Evolutionary conservation across 768 basidiomycete species (phyloP).

Genomic region (Hypsizygus marmoreus): DNA sequence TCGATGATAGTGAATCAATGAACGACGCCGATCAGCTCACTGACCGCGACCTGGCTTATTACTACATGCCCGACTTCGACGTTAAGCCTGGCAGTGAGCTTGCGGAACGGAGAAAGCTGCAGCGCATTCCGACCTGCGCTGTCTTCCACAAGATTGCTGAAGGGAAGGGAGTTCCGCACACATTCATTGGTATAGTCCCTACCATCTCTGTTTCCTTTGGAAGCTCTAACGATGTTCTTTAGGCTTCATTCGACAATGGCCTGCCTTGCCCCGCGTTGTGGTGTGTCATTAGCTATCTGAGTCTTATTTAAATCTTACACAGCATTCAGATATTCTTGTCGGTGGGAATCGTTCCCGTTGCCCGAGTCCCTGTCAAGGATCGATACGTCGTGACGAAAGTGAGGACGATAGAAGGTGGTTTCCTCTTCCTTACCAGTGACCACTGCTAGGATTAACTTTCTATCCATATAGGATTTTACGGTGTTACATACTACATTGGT

Average conservation of each 20-base stretch:
- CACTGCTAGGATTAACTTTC: neutral
- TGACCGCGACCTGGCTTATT: conserved; percentile 4
- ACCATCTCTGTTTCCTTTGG: neutral
- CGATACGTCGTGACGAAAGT: conserved; percentile 62
- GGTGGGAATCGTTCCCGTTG: conserved; percentile 50
- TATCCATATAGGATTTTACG: conserved; percentile 52
- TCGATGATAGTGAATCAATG: conserved; percentile 12
- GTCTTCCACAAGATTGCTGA: conserved; percentile 58
- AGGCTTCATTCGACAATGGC: conserved; percentile 68
- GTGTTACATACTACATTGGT: conserved; percentile 58
- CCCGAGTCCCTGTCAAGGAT: conserved; percentile 49
- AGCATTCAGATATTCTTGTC: conserved; percentile 59
- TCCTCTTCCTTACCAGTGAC: neutral
- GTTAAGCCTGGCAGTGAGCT: conserved; percentile 15
- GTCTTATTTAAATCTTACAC: neutral
- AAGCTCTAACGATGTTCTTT: neutral
- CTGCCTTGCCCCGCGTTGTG: conserved; percentile 65
- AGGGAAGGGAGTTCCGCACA: conserved; percentile 62
- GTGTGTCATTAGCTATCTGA: conserved; percentile 35
- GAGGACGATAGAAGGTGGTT: conserved; percentile 50
- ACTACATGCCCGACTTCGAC: conserved; percentile 21
- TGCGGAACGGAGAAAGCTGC: conserved; percentile 26
- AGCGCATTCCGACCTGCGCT: conserved; percentile 52
- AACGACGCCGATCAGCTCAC: conserved; percentile 16
- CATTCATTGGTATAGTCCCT: conserved; percentile 47